These are phyloP conservation scores for Amaranthus hypochondriacus DNA, from an alignment of 148 eudicot genomes.

Conservation along the genomic window DNA sequence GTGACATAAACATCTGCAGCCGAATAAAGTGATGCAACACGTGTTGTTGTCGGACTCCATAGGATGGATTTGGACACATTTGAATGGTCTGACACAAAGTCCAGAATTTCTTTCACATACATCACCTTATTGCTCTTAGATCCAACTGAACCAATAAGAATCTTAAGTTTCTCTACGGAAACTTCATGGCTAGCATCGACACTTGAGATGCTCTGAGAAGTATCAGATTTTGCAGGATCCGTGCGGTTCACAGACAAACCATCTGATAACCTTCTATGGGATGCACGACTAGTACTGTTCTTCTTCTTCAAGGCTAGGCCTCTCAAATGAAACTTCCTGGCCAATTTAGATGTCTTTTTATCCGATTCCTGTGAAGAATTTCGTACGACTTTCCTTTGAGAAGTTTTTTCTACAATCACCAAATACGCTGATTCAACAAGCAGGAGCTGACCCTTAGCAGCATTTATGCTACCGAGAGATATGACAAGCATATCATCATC, in stretches of 20 bases:
- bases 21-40: conserved; percentile 90
- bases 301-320: conserved; percentile 32
- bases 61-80: conserved; percentile 65
- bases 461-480: conserved; percentile 84
- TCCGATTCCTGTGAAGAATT: conserved; percentile 16
- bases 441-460: conserved; percentile 90
- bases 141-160: conserved; percentile 95
- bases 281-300: conserved; percentile 14
- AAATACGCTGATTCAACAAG: conserved; percentile 78
- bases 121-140: conserved; percentile 89
- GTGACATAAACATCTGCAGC: conserved; percentile 94
- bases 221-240: neutral
- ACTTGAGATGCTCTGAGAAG: neutral
- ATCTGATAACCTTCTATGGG: conserved; percentile 5
- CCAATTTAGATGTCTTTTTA: conserved; percentile 25
- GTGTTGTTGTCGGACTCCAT: conserved; percentile 90
- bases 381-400: conserved; percentile 25
- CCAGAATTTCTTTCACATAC: conserved; percentile 75
- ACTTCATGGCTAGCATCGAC: conserved; percentile 26
- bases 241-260: conserved; percentile 1
- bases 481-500: conserved; percentile 85
- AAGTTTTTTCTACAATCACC: conserved; percentile 36
- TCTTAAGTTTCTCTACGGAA: conserved; percentile 43
- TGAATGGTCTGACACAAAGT: conserved; percentile 50
- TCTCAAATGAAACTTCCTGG: conserved; percentile 40